Percentiles rank a stretch among this genome's conserved stretches.
These are phyloP conservation scores for Chloranthus sessilifolius DNA, from an alignment of 164 flowering plant species.

Conservation along the genomic window DNA sequence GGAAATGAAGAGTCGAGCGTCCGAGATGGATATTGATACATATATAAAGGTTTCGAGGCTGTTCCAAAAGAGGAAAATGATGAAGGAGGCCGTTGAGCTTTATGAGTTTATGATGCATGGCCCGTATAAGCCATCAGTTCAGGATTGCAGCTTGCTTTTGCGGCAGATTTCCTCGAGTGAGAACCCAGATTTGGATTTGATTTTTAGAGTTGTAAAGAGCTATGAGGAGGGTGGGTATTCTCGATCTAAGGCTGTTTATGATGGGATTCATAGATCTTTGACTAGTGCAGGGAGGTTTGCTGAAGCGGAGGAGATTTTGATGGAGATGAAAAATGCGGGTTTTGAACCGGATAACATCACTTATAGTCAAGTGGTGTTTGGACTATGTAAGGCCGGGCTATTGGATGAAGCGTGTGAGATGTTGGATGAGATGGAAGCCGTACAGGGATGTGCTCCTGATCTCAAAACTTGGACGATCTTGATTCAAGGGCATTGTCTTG, in stretches of 20 bases:
- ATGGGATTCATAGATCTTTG: conserved; percentile 72
- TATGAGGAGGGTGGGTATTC: conserved; percentile 49
- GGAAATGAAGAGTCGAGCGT: conserved; percentile 64
- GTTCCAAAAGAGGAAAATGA: conserved; percentile 57
- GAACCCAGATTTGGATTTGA: conserved; percentile 51
- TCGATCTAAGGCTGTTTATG: conserved; percentile 61
- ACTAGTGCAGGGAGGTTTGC: conserved; percentile 67
- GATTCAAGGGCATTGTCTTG: conserved; percentile 70
- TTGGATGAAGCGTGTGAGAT: conserved; percentile 64
- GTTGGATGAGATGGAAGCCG: conserved; percentile 72
- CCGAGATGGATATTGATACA: conserved; percentile 71
- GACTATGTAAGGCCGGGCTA: conserved; percentile 66
- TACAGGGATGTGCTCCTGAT: conserved; percentile 77
- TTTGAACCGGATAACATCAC: conserved; percentile 76
- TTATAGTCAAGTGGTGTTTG: conserved; percentile 72
- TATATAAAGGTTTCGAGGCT: conserved; percentile 69
- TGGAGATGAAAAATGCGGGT: conserved; percentile 64
- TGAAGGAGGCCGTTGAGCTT: conserved; percentile 77
- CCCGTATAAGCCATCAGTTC: conserved; percentile 56
- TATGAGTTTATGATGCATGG: conserved; percentile 93
- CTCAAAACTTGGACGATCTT: conserved; percentile 89
- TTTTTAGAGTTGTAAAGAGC: conserved; percentile 56
- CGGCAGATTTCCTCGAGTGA: conserved; percentile 29
- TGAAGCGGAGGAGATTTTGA: conserved; percentile 63
- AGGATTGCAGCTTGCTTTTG: conserved; percentile 52